Evolutionary conservation across 495 filamentous ascomycete genomes (phyloP).

Genomic region (Astrothelium subdiscretum): DNA sequence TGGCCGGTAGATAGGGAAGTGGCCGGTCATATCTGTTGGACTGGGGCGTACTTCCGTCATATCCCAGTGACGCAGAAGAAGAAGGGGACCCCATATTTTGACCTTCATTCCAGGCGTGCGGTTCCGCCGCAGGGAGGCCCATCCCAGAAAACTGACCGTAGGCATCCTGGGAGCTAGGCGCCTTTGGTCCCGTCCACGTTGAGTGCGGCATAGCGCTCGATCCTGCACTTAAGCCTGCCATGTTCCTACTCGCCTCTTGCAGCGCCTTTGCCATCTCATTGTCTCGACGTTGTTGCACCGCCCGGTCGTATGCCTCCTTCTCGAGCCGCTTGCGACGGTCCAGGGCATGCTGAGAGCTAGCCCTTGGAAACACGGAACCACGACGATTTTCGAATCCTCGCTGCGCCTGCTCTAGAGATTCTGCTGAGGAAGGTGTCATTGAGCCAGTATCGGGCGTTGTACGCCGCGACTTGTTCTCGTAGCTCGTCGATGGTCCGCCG

Average conservation of each 20-base stretch:
- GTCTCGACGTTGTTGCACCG: not conserved
- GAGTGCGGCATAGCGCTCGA: not conserved
- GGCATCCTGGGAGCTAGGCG: not conserved
- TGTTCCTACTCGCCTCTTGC: not conserved
- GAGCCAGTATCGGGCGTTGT: not conserved
- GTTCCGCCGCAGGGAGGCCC: not conserved
- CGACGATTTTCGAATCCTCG: not conserved
- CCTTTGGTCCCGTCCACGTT: not conserved
- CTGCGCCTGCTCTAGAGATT: conserved; percentile 1
- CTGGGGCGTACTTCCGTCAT: not conserved
- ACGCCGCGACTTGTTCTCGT: conserved; percentile 1
- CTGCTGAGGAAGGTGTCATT: not conserved
- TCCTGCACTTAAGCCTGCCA: not conserved
- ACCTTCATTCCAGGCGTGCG: not conserved
- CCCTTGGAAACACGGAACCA: not conserved
- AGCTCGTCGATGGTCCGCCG: not conserved
- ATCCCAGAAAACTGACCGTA: not conserved
- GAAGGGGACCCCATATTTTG: not conserved
- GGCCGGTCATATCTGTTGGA: not conserved
- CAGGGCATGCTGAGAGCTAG: not conserved
- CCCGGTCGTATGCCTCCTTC: not conserved
- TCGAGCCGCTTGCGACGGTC: not conserved
- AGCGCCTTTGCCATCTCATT: conserved; percentile 4
- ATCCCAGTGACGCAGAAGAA: not conserved
- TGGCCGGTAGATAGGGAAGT: not conserved